Evolutionary conservation across 2,329 filamentous ascomycete genomes (phyloP), one percentile per base, ranked within the genome.

Genomic region (Penicillium nordicum): DNA sequence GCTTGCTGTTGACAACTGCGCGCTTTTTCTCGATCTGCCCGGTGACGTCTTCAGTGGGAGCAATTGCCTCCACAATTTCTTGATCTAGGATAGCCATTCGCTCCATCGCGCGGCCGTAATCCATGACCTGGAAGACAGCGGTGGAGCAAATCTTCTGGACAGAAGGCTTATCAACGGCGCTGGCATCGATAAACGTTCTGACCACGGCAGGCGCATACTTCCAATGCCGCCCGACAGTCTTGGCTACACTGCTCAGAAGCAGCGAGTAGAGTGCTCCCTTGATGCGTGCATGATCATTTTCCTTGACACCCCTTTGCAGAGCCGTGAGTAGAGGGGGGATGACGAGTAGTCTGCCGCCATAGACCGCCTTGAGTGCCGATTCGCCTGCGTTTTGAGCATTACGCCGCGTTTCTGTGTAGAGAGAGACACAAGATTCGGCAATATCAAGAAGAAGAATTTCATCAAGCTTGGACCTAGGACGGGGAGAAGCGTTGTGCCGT

Each of bases 191-290:
- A 75, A 96, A 99, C 9, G 94, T 81, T 51, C 88, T 87, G 78
- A 99, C 90, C 47, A 97, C 79, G n/a, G 88, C 84, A 1, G 95
- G 94, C 0, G 94, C 91, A 73, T 92, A 97, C 38, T 92, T 88
- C 95, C 95, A 99, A 72, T 99, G 92, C 53, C 89, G 88, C 45
- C 91, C 85, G 44, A 96, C 84, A 0, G 93, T 95, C 76, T 92
- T 95, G 6, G 92, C 83, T 36, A 99, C 78, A 58, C 90, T 95
- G 11, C 93, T 92, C 66, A 93, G 95, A 18, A 97, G 79, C 29
- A 99, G 77, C 0, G 92, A 92, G 72, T 94, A 97, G 79, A 99
- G 86, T 36, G 88, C 89, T 34, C 95, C 94, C 75, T 99, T 99
- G 73, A 99, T 96, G 14, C 91, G 85, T 60, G 94, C 89, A 69